These are phyloP conservation scores for Pyronema domesticum DNA, from an alignment of 495 filamentous ascomycete genomes.

Conservation along the genomic window DNA sequence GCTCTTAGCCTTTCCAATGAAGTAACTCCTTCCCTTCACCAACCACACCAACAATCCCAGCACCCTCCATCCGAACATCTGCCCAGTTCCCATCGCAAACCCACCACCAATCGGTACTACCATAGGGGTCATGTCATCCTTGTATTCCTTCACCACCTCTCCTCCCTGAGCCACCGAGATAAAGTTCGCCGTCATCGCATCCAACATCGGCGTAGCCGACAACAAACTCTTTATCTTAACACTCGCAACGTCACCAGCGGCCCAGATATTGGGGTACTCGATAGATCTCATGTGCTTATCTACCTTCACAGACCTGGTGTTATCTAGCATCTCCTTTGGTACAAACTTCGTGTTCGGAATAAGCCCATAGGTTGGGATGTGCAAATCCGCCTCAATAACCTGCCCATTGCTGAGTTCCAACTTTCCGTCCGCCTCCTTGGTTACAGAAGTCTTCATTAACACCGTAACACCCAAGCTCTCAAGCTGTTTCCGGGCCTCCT, in stretches of 20 bases:
- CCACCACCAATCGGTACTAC: slow-evolving; percentile 36
- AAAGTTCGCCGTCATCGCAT: slow-evolving; percentile 7
- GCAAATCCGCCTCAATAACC: slow-evolving; percentile 35
- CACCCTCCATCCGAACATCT: slow-evolving; percentile 31
- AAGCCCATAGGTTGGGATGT: slow-evolving; percentile 44
- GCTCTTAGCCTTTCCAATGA: slow-evolving; percentile 11
- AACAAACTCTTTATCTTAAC: slow-evolving; percentile 10
- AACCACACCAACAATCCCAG: slow-evolving; percentile 37
- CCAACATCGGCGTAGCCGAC: neutral
- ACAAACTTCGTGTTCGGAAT: slow-evolving; percentile 45
- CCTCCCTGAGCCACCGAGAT: slow-evolving; percentile 13
- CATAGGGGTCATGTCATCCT: slow-evolving; percentile 21
- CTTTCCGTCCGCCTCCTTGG: slow-evolving; percentile 8
- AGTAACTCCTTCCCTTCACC: slow-evolving; percentile 40
- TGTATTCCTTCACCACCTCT: slow-evolving; percentile 30
- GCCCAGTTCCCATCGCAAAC: slow-evolving; percentile 34
- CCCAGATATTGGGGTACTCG: slow-evolving; percentile 33
- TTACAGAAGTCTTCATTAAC: slow-evolving; percentile 27
- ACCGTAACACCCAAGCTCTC: slow-evolving; percentile 35
- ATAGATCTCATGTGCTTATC: slow-evolving; percentile 37
- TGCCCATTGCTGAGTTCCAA: slow-evolving; percentile 26
- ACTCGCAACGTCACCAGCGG: slow-evolving; percentile 33
- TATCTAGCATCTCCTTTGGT: slow-evolving; percentile 32
- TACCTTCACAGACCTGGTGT: slow-evolving; percentile 35
- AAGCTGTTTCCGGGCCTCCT: slow-evolving; percentile 29